Evolutionary conservation across 116 monocot species (phyloP).

Genomic region (Cymodocea nodosa): DNA sequence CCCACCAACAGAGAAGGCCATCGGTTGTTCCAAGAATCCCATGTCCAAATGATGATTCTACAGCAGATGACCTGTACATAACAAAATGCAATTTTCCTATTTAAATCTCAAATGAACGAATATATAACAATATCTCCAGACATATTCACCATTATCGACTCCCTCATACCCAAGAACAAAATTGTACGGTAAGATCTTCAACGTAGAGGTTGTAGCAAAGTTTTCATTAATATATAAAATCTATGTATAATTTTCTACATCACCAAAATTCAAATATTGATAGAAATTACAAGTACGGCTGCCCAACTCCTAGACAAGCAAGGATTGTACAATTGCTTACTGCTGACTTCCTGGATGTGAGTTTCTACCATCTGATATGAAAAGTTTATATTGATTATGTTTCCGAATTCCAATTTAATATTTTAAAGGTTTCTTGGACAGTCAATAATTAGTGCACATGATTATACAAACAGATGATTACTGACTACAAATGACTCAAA

Average conservation of each 20-base stretch:
- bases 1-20: conserved; percentile 62
- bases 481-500: not conserved
- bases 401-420: not conserved
- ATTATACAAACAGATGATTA: not conserved
- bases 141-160: not conserved
- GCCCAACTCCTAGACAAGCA: no score
- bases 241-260: no score
- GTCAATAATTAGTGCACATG: not conserved
- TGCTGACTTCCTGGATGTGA: no score
- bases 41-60: conserved; percentile 25
- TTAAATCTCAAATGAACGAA: not conserved
- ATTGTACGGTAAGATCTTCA: not conserved
- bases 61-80: conserved; percentile 37
- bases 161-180: not conserved
- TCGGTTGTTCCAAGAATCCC: conserved; percentile 58
- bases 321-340: no score
- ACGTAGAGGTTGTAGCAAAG: not conserved
- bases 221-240: not conserved
- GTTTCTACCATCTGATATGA: not conserved
- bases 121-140: no score
- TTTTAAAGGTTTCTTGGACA: no score
- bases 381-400: not conserved
- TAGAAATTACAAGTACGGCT: no score
- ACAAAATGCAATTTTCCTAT: not conserved
- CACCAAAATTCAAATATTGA: no score